A percentile compares a stretch with the other conserved stretches of the same genome.
These are phyloP conservation scores for Solanum lycopersicoides DNA, from an alignment of 257 asterid genomes.

Conservation along the genomic window DNA sequence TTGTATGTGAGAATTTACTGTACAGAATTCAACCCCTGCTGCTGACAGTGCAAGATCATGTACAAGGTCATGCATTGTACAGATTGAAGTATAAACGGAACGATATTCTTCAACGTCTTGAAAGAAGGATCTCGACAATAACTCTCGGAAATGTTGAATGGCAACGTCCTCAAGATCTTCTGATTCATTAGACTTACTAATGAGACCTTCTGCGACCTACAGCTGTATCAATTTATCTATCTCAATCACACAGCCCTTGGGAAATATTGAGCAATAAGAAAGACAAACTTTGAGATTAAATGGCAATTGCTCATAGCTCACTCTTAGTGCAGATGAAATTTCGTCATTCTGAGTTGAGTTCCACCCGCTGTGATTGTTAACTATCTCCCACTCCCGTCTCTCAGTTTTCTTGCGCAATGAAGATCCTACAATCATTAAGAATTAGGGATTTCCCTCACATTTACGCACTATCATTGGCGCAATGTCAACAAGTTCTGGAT, in stretches of 20 bases:
- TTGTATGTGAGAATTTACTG: not conserved
- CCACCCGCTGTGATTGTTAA: not conserved
- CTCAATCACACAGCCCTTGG: not conserved
- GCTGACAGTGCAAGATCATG: not conserved
- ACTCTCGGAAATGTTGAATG: not conserved
- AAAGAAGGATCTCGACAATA: not conserved
- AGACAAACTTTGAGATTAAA: not conserved
- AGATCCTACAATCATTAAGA: not conserved
- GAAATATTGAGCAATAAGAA: not conserved
- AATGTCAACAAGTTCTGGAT: not conserved
- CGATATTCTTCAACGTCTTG: not conserved
- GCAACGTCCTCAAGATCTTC: not conserved
- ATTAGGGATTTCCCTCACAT: not conserved
- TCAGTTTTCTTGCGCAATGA: not conserved
- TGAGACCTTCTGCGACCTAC: not conserved
- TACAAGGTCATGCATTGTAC: not conserved
- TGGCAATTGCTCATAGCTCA: not conserved
- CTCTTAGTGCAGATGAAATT: not conserved
- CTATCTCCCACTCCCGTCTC: not conserved
- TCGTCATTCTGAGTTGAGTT: not conserved
- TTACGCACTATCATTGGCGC: not conserved
- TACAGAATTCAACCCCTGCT: not conserved
- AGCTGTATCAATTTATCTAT: not conserved
- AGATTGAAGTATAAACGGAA: not conserved
- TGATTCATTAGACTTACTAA: not conserved